Base-by-base conservation (phyloP, 1,284 basidiomycete species). In the Schizophyllum commune region DNA sequence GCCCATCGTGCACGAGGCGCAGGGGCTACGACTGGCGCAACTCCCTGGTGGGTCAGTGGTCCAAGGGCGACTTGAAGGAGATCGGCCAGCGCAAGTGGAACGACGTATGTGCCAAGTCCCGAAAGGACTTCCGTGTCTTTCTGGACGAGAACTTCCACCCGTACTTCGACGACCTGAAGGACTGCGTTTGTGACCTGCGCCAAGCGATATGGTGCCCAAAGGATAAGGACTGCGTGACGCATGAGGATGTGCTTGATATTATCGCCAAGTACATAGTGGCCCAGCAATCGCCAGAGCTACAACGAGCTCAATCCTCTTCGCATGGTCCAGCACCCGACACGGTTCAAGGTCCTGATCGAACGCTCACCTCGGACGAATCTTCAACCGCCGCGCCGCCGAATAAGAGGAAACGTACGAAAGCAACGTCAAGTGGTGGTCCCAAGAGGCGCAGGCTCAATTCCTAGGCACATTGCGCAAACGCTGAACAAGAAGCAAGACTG, bases 161-260 rank as follows among this genome's bases (percentile, higher is more conserved):
- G 51, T 58, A 61, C 55, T 61, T 58, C 34, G 52, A 54, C 4
- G 52, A 32, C 5, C 60, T 61, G 19, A 56, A 58, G 15, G 22
- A 47, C 9, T 61, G 57, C 34, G 52, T 52, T 6, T 52, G 57
- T 1, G 60, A 58, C 11, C 61, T 60, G 62, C 56, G 53, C 13
- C 17, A 61, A 9, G 32, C 59, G 5, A 55, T 33, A 7, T 2
- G 2, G 8, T 17, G 39, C 39, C 9, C 9, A 11, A 17, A 47
- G 39, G 9, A 11, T 3, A 47, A 47, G 39, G 13, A 11, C 39
- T 3, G 2, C 27, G 27, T 27, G 27, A 47, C 39, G 8, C 39
- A 47, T 17, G 39, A 47, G 8, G 39, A 47, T 17, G 39, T 47
- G 39, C 39, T 47, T 17, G 39, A 47, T 47, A 17, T 47, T 47